Base-by-base conservation (phyloP, 768 basidiomycete species). In the Lactarius hatsudake region DNA sequence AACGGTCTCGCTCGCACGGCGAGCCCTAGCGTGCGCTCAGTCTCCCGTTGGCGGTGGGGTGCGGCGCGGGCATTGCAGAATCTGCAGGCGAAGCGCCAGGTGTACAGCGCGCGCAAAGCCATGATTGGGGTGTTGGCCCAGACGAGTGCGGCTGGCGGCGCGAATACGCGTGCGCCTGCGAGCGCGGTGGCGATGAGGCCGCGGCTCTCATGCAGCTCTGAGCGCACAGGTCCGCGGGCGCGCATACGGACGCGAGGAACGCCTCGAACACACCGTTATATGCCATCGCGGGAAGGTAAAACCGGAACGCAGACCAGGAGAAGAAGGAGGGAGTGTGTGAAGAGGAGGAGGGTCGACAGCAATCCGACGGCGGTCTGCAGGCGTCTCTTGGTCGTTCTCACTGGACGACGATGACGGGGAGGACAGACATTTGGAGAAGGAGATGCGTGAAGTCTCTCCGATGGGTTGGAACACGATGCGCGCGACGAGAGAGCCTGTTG, bases 231-330 rank as follows among this genome's bases (percentile, higher is more conserved):
- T 95, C 89, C 1, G 76, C 71, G 0, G 89, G 81, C 1, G 82
- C 80, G 1, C 94, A 91, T 2, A 88, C 87, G 63, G 91, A 89
- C 3, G 91, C 86, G 71, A 96, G 82, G 76, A 97, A 96, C 0
- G 96, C 93, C 74, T 99, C 97, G n/a, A 96, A 78, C 0, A 92
- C 85, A 2, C 97, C 97, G 74, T 99, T 99, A 70, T 94, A 78
- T 6, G 91, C 91, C 73, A 99, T 83, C 26, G 91, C 83, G 0
- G 97, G 97, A 70, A 98, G 89, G 72, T 96, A 96, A 80, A 85
- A 89, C 28, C 94, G 77, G 85, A 95, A 99, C 1, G 89, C 86
- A 78, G 30, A 87, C 28, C 28, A 30, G 28, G 28, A 30, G 28
- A 28, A 28, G 28, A 30, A 30, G 28, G 28, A 30, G 28, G 28